phyloP scores from a whole-genome alignment of 2,329 filamentous ascomycete genomes.

The Lasiodiplodia sp. region DNA sequence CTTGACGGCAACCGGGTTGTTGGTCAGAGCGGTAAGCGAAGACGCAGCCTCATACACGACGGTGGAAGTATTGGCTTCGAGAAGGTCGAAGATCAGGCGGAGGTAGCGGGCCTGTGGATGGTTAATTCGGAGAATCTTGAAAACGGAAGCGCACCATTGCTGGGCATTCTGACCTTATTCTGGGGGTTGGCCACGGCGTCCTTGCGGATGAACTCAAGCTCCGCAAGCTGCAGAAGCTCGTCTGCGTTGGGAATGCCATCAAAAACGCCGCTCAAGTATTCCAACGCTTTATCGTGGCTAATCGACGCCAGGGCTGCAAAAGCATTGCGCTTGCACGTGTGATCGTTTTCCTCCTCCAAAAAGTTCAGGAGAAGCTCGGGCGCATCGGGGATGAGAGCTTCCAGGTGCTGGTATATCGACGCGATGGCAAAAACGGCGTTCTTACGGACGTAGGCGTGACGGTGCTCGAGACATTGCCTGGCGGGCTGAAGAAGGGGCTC shows the following conservation, averaged over 20 bases:
- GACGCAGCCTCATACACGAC: constrained; percentile 98
- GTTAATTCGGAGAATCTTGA: constrained; percentile 19
- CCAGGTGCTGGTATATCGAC: constrained; percentile 90
- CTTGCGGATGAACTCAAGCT: constrained; percentile 97
- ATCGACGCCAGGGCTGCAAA: constrained; percentile 91
- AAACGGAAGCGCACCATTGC: background rate
- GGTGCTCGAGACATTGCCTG: constrained; percentile 89
- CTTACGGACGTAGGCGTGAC: constrained; percentile 97
- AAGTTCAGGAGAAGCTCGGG: constrained; percentile 90
- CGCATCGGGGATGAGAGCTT: constrained; percentile 91
- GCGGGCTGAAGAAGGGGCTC: constrained; percentile 94
- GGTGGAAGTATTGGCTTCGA: constrained; percentile 91
- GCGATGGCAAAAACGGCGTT: constrained; percentile 95
- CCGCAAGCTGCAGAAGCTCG: constrained; percentile 89
- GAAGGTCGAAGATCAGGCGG: constrained; percentile 91
- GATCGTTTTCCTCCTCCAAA: constrained; percentile 87
- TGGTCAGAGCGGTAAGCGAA: constrained; percentile 90
- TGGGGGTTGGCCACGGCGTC: constrained; percentile 93
- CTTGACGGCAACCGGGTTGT: constrained; percentile 96
- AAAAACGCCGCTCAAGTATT: constrained; percentile 87
- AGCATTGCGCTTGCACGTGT: constrained; percentile 97
- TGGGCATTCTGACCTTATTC: constrained; percentile 75
- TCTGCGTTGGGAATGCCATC: constrained; percentile 94
- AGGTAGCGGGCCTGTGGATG: constrained; percentile 78
- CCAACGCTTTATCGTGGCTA: constrained; percentile 89